Percentiles rank a stretch among this genome's conserved stretches.
Evolutionary conservation across 305 asterid genomes (phyloP).

Genomic region (Fraxinus sp.): DNA sequence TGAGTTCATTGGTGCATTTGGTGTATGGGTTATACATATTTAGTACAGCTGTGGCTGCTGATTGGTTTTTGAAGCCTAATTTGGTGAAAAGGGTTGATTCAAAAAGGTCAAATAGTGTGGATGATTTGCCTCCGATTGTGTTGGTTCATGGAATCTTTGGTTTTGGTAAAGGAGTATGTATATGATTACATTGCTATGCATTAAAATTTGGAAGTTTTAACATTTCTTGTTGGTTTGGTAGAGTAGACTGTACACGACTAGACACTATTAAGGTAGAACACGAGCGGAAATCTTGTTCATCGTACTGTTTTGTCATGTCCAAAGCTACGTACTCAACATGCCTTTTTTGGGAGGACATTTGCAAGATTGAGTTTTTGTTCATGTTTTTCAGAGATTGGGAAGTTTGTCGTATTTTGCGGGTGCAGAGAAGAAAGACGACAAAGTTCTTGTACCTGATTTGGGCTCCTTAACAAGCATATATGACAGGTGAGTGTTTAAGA

Average conservation of each 20-base stretch:
- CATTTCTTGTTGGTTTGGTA: not conserved
- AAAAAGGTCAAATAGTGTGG: conserved; percentile 31
- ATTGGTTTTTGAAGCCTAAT: conserved; percentile 62
- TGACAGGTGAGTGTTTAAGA: conserved; percentile 56
- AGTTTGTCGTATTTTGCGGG: conserved; percentile 93
- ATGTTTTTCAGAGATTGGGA: conserved; percentile 65
- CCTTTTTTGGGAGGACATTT: not conserved
- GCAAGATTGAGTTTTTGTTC: conserved; percentile 19
- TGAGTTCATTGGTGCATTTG: conserved; percentile 81
- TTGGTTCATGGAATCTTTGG: conserved; percentile 96
- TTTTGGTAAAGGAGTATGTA: conserved; percentile 52
- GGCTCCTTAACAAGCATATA: conserved; percentile 89
- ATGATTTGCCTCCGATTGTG: conserved; percentile 89
- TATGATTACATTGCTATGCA: not conserved
- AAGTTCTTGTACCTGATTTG: conserved; percentile 94
- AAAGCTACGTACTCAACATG: not conserved
- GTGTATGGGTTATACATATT: conserved; percentile 79
- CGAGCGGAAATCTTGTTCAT: not conserved
- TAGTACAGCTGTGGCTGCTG: conserved; percentile 89
- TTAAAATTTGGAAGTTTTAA: not conserved
- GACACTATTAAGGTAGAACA: not conserved
- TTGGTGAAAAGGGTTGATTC: conserved; percentile 45
- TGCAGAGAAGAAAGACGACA: conserved; percentile 94
- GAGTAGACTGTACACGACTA: not conserved
- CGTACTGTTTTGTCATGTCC: not conserved